phyloP scores from a whole-genome alignment of 2,329 filamentous ascomycete genomes.

The Camillea tinctor region DNA sequence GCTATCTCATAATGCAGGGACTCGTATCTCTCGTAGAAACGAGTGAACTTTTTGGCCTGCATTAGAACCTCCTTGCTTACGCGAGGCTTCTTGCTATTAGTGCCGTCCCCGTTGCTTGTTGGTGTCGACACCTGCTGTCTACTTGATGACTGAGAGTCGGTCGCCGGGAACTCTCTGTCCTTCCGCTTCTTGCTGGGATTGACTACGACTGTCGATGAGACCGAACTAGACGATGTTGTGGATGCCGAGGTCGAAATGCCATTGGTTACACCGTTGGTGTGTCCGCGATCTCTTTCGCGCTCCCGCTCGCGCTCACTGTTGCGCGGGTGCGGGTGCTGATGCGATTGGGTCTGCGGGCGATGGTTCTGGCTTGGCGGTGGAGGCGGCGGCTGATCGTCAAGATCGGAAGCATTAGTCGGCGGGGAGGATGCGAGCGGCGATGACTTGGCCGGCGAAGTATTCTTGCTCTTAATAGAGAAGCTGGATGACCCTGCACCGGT shows the following conservation, averaged over 20 bases:
- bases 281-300: conserved; percentile 18
- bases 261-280: conserved; percentile 21
- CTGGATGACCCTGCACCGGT: conserved; percentile 37
- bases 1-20: conserved; percentile 55
- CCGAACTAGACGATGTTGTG: conserved; percentile 1
- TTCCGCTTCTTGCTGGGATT: conserved; percentile 44
- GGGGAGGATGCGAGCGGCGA: conserved; percentile 65
- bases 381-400: conserved; percentile 42
- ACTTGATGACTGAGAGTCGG: conserved; percentile 31
- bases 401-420: conserved; percentile 63
- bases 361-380: conserved; percentile 12
- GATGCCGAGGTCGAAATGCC: conserved; percentile 24
- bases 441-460: conserved; percentile 60
- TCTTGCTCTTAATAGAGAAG: conserved; percentile 47
- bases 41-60: conserved; percentile 56
- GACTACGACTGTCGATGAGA: not conserved
- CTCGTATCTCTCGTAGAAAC: conserved; percentile 56
- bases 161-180: conserved; percentile 25
- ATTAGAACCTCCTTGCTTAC: conserved; percentile 49
- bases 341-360: conserved; percentile 15
- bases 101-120: conserved; percentile 1
- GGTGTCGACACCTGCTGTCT: conserved; percentile 25
- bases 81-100: conserved; percentile 37
- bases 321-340: conserved; percentile 16
- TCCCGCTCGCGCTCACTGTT: conserved; percentile 23